Evolutionary conservation across 345 rosid genomes (phyloP).

Genomic region (Eucalyptus pumila): DNA sequence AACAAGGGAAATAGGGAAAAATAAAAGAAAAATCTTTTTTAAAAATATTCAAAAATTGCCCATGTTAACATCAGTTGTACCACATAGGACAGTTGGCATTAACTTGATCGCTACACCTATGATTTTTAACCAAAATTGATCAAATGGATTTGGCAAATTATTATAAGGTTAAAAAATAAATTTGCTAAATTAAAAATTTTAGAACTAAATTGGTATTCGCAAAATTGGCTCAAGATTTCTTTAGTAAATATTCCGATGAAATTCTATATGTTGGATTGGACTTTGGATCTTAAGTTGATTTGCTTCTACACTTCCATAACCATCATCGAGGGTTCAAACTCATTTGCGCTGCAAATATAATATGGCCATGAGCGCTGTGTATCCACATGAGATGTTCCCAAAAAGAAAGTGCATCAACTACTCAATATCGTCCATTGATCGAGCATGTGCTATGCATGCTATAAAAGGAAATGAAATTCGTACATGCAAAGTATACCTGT

Average conservation of each 20-base stretch:
- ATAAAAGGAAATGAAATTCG: neutral
- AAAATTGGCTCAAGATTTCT: too few species aligned
- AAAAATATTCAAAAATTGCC: rapidly evolving
- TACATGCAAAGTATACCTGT: neutral
- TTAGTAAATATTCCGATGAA: too few species aligned
- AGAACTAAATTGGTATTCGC: too few species aligned
- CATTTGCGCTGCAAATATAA: neutral
- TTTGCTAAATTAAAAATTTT: too few species aligned
- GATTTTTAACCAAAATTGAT: too few species aligned
- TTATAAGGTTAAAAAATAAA: too few species aligned
- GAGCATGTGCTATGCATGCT: neutral
- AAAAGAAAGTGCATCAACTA: neutral
- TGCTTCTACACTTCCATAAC: neutral
- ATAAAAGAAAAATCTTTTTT: too few species aligned
- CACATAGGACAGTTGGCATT: rapidly evolving
- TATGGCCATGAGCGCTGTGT: neutral
- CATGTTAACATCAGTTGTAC: too few species aligned
- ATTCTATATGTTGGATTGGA: too few species aligned
- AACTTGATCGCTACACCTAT: rapidly evolving
- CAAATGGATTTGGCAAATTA: too few species aligned
- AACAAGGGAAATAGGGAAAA: neutral
- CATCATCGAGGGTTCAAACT: neutral
- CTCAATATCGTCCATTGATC: neutral
- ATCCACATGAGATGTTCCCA: neutral
- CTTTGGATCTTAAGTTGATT: neutral